Evolutionary conservation across 345 rosid species (phyloP).

Genomic region (Heritiera fomes): DNA sequence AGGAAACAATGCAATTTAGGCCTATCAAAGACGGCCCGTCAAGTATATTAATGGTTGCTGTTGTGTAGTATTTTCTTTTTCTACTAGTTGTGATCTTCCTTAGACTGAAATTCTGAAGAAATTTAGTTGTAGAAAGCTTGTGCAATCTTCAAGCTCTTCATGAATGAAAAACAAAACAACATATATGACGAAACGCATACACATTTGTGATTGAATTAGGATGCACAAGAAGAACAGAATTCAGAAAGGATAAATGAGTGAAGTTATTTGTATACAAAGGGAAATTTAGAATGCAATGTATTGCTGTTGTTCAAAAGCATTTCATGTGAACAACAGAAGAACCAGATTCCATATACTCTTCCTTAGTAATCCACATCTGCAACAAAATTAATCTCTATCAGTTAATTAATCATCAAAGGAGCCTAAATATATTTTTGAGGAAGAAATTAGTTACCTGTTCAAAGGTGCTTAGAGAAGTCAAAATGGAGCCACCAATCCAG

Average conservation of each 20-base stretch:
- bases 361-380: conserved; percentile 13
- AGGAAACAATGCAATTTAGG: no score
- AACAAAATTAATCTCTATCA: neutral
- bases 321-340: conserved; percentile 15
- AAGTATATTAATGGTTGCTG: no score
- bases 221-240: neutral
- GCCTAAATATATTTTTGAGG: neutral
- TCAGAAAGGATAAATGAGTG: neutral
- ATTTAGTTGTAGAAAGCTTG: no score
- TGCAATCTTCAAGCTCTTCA: no score
- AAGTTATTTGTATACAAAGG: neutral
- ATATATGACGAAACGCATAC: no score
- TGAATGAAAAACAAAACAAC: no score
- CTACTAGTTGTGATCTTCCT: conserved; percentile 23
- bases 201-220: neutral
- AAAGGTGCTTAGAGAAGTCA: conserved; percentile 54
- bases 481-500: conserved; percentile 61
- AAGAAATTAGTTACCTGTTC: conserved; percentile 20
- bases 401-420: neutral
- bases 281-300: neutral
- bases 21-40: no score
- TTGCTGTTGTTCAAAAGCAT: neutral
- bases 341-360: conserved; percentile 6
- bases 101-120: no score
- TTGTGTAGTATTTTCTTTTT: no score